A percentile compares a stretch with the other conserved stretches of the same genome.
phyloP scores from a whole-genome alignment of 208 protist genomes.

The Acanthamoeba royreba region DNA sequence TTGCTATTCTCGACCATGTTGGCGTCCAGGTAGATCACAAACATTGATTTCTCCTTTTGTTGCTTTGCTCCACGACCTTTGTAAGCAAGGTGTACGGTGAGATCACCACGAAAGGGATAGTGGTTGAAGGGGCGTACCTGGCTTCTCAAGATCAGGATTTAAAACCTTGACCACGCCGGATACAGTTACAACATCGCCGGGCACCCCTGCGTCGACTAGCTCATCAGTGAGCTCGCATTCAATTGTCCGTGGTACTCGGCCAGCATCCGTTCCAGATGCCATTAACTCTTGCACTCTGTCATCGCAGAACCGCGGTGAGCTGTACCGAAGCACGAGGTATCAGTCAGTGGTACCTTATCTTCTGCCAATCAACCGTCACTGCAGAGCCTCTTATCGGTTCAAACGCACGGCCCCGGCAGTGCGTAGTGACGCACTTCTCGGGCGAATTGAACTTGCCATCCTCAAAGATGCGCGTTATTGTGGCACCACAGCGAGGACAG shows the following conservation, averaged over 20 bases:
- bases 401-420: conserved; percentile 74
- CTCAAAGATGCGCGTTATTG: conserved; percentile 43
- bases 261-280: conserved; percentile 63
- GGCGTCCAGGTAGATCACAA: conserved; percentile 75
- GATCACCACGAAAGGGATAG: not conserved
- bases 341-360: conserved; percentile 59
- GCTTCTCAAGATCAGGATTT: conserved; percentile 39
- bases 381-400: conserved; percentile 58
- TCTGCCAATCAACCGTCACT: conserved; percentile 81
- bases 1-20: conserved; percentile 75
- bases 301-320: not conserved
- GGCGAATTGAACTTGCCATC: conserved; percentile 47
- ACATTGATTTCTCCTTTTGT: conserved; percentile 55
- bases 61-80: not conserved
- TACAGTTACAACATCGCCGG: conserved; percentile 84
- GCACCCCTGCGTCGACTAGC: conserved; percentile 84
- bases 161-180: conserved; percentile 82
- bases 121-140: not conserved
- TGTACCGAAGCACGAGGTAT: not conserved
- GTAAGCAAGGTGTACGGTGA: not conserved
- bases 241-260: conserved; percentile 84
- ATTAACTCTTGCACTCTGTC: conserved; percentile 83
- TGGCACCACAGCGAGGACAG: conserved; percentile 72
- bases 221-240: conserved; percentile 85
- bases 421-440: conserved; percentile 29